A percentile compares a stretch with the other conserved stretches of the same genome.
Conservation (phyloP, 768 basidiomycete species). For the Phylloporus arenicola region DNA sequence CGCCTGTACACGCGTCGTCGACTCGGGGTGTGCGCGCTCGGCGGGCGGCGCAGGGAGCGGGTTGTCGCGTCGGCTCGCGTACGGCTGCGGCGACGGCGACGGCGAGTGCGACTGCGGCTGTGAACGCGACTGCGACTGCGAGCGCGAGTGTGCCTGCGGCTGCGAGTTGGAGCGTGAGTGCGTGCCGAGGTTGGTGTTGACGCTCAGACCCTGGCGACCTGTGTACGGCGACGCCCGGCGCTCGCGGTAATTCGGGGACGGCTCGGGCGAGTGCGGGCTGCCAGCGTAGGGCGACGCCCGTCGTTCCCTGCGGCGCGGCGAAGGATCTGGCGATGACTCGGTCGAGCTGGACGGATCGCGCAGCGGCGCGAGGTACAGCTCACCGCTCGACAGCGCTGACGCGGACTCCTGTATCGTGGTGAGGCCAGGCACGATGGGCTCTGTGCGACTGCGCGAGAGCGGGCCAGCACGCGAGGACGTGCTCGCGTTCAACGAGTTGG, state of each 20-base stretch:
- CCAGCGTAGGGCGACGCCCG: conserved; percentile 19
- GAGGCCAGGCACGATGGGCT: conserved; percentile 22
- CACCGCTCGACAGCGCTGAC: conserved; percentile 19
- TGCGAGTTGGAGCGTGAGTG: background rate
- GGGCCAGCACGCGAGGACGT: conserved; percentile 11
- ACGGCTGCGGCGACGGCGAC: conserved; percentile 8
- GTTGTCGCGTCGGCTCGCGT: conserved; percentile 17
- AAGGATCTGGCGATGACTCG: conserved; percentile 25
- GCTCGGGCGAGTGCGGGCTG: conserved; percentile 19
- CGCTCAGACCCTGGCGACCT: background rate
- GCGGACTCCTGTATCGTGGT: conserved; percentile 26
- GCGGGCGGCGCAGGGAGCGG: conserved; percentile 28
- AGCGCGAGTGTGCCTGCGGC: background rate
- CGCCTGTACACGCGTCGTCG: conserved; percentile 22
- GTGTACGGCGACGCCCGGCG: conserved; percentile 19
- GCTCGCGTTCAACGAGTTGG: conserved; percentile 16
- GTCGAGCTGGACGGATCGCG: conserved; percentile 12
- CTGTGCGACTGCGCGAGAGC: conserved; percentile 27
- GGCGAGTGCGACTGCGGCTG: conserved; percentile 12
- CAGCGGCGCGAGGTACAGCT: conserved; percentile 24
- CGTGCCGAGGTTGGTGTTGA: background rate
- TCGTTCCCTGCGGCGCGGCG: conserved; percentile 24
- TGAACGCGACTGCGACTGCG: background rate
- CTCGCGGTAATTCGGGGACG: conserved; percentile 24
- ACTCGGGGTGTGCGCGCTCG: conserved; percentile 20